These are phyloP conservation scores for Spergularia bocconei DNA, from an alignment of 148 eudicot genomes.

Conservation along the genomic window DNA sequence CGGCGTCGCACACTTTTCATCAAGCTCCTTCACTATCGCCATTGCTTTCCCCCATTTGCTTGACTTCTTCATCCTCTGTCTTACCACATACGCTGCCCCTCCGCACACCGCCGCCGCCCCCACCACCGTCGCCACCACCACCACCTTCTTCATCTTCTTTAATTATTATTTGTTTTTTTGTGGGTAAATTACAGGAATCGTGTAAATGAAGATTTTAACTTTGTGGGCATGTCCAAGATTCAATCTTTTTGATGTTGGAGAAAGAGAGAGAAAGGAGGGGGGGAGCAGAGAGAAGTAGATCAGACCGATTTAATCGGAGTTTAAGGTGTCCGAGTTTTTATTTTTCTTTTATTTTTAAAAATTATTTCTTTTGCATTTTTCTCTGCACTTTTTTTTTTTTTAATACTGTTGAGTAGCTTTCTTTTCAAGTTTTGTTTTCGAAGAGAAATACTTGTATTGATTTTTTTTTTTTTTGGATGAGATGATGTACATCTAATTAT, in stretches of 20 bases:
- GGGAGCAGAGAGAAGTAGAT: conserved; percentile 16
- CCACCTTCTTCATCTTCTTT: conserved; percentile 59
- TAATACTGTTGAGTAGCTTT: no score
- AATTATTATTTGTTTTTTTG: neutral
- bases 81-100: conserved; percentile 55
- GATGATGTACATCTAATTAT: no score
- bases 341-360: neutral
- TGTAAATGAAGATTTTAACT: neutral
- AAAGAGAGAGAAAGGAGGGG: neutral
- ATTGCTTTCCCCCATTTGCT: conserved; percentile 46
- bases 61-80: conserved; percentile 43
- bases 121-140: conserved; percentile 58
- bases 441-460: no score
- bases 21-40: conserved; percentile 54
- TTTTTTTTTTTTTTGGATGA: no score
- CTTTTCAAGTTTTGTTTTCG: no score
- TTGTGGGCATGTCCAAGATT: conserved; percentile 20
- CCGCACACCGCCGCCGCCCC: conserved; percentile 52
- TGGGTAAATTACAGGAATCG: neutral
- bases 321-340: conserved; percentile 9
- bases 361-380: no score
- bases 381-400: no score
- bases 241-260: conserved; percentile 4
- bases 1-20: conserved; percentile 51
- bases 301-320: conserved; percentile 18